These are phyloP conservation scores for Rhizopogon vinicolor DNA, from an alignment of 768 basidiomycete species.

Conservation along the genomic window DNA sequence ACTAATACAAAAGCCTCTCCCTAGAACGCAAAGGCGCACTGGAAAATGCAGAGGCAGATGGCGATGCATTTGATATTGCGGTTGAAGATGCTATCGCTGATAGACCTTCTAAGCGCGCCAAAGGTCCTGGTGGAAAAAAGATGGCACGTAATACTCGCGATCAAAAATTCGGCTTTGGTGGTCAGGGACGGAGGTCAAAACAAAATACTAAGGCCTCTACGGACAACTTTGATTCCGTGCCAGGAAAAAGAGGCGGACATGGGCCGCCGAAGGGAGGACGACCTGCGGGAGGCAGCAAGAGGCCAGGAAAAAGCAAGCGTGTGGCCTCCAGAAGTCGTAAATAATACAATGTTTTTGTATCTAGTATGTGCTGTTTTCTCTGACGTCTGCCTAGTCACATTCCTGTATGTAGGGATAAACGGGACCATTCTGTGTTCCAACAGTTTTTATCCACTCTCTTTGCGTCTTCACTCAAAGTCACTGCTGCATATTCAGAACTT, in stretches of 20 bases:
- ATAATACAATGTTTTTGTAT: conserved; percentile 11
- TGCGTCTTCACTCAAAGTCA: conserved; percentile 15
- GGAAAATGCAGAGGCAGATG: conserved; percentile 57
- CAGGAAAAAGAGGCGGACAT: conserved; percentile 26
- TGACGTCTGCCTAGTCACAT: conserved; percentile 5
- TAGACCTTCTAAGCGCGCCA: conserved; percentile 56
- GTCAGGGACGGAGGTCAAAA: conserved; percentile 65
- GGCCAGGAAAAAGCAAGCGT: conserved; percentile 59
- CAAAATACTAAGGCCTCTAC: conserved; percentile 81
- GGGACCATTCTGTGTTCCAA: conserved; percentile 18
- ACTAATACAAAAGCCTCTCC: not conserved
- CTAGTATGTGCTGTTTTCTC: not conserved
- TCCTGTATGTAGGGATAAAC: conserved; percentile 25
- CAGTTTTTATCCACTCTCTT: conserved; percentile 3
- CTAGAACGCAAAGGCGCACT: conserved; percentile 82
- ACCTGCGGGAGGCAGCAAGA: conserved; percentile 34
- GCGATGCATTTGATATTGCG: conserved; percentile 77
- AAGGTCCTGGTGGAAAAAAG: conserved; percentile 23
- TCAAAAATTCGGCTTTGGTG: conserved; percentile 79
- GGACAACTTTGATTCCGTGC: conserved; percentile 57
- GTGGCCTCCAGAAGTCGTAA: conserved; percentile 35
- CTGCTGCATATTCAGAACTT: conserved; percentile 13
- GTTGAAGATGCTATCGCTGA: conserved; percentile 87
- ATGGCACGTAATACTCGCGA: conserved; percentile 63
- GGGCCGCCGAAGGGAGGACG: conserved; percentile 26